These are phyloP conservation scores for Euphorbia schlechtendalii DNA, from an alignment of 441 rosid species.

Conservation along the genomic window DNA sequence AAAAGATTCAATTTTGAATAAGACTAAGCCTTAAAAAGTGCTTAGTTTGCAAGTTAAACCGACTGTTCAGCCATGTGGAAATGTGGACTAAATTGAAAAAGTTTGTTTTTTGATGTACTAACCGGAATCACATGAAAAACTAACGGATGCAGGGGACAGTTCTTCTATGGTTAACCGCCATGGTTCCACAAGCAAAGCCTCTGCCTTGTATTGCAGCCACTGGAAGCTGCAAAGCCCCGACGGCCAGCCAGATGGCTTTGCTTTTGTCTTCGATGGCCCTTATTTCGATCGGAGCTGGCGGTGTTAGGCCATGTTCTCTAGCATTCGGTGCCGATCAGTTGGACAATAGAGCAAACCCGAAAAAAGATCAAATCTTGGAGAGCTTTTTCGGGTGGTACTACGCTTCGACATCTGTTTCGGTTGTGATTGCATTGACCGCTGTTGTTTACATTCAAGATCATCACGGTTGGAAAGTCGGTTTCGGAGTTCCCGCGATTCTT, in stretches of 20 bases:
- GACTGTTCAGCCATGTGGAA: no score
- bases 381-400: slow-evolving; percentile 90
- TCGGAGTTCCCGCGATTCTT: slow-evolving; percentile 72
- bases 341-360: slow-evolving; percentile 56
- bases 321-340: slow-evolving; percentile 93
- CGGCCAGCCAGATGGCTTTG: slow-evolving; percentile 46
- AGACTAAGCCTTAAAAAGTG: background rate
- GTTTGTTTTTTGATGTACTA: background rate
- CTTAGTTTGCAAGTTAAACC: no score
- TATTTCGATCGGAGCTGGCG: slow-evolving; percentile 84
- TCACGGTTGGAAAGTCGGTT: slow-evolving; percentile 75
- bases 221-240: slow-evolving; percentile 41
- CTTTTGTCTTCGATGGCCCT: slow-evolving; percentile 51
- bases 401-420: slow-evolving; percentile 58
- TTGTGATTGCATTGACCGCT: slow-evolving; percentile 60
- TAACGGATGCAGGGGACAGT: slow-evolving; percentile 54
- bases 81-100: background rate
- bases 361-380: slow-evolving; percentile 61
- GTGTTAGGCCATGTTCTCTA: slow-evolving; percentile 78
- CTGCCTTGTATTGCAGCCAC: slow-evolving; percentile 31
- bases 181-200: slow-evolving; percentile 60
- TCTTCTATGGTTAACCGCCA: slow-evolving; percentile 69
- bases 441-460: slow-evolving; percentile 81
- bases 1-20: background rate
- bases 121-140: background rate